Base-by-base conservation (phyloP, 164 flowering plant species). In the Chloranthus sessilifolius region DNA sequence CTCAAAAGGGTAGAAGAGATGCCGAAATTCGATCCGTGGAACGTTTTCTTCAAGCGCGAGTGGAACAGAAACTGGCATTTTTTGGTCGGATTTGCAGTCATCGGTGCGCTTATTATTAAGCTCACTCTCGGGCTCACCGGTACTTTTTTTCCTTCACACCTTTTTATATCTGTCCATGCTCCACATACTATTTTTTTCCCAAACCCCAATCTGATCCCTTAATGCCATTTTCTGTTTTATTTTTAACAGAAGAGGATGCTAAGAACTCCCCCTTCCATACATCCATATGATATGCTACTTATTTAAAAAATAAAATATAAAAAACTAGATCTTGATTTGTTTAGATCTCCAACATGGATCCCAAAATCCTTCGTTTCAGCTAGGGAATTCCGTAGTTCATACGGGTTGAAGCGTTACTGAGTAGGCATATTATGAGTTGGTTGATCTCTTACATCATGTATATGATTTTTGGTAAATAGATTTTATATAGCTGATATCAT, bases 1-100 rank as follows among this genome's bases (percentile, higher is more conserved):
- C n/a, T n/a, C n/a, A 43, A 19, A 48, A 11, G 4, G 47, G 30
- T 16, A 27, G 48, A 6, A 42, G 37, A 28, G 47, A 80, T 75
- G 87, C 11, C 62, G 61, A 62, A 63, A 52, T 79, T 88, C 76
- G 91, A 83, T 76, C 97, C 95, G 22, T 88, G 95, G 95, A 80
- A 85, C 1, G 72, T 88, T 7, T 88, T 85, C 66, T 81, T 88
- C 80, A 75, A 38, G 79, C 53, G 94, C 27, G 94, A 85, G 46
- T 85, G 73, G 74, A 79, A 73, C 22, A 69, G 90, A 5, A 82
- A 71, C 68, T 85, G 90, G 90, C 94, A 84, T 2, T 88, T 82
- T 69, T 64, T 88, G 12, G 79, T 78, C 50, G 90, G 94, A 3
- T 88, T 88, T 65, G 83, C 86, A 64, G 28, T 74, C 52, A 82